Conservation (phyloP, 352 stramenopile species). For the Pythium phragmitis region DNA sequence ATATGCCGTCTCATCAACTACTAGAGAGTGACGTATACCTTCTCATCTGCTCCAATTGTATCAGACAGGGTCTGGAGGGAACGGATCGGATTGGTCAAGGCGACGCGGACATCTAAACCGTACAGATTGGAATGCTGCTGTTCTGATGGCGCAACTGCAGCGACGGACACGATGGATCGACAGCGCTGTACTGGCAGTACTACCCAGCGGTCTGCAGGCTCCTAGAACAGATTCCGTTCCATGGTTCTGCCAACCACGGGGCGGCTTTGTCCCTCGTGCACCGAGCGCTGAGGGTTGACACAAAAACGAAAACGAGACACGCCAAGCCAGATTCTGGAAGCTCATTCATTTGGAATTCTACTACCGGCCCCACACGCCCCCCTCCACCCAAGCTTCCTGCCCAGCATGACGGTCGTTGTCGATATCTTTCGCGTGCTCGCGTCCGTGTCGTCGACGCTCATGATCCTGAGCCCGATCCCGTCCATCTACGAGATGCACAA, state of each 20-base stretch:
- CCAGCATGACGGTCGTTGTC: conserved; percentile 18
- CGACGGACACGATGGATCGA: neutral
- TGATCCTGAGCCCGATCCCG: conserved; percentile 23
- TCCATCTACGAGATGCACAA: conserved; percentile 22
- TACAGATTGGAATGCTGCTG: neutral
- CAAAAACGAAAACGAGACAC: neutral
- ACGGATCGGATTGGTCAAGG: too few species aligned
- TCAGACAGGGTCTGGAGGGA: too few species aligned
- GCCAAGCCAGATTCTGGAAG: too few species aligned
- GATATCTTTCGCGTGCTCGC: conserved; percentile 24
- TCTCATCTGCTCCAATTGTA: neutral
- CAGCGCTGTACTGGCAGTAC: too few species aligned
- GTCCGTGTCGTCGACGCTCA: conserved; percentile 24
- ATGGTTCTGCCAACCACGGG: neutral
- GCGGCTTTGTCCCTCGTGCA: neutral
- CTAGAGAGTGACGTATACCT: neutral
- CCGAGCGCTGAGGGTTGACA: too few species aligned
- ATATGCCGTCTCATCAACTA: conserved; percentile 1
- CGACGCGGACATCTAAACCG: neutral
- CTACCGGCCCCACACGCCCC: neutral
- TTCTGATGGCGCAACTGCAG: neutral
- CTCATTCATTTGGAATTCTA: conserved; percentile 6
- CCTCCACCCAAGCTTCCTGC: neutral
- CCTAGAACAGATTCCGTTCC: neutral
- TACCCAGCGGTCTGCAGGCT: neutral